Evolutionary conservation across 2,329 filamentous ascomycete species (phyloP), one percentile per base, ranked within the genome.

Genomic region (Trichoderma asperellum): DNA sequence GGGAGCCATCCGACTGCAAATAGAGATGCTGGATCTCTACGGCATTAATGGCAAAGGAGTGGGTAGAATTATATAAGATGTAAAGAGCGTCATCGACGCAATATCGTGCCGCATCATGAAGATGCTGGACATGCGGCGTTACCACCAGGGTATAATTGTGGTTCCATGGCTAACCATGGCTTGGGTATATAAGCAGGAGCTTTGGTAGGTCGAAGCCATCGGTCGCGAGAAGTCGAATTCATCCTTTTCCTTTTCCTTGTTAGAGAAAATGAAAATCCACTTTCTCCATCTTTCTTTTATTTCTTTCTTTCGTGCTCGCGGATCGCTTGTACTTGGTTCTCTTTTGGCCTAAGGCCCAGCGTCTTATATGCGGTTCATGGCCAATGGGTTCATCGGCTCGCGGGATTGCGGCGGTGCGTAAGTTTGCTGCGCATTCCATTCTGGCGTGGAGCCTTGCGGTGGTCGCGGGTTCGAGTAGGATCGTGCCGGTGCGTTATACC

Each of bases 391-490:
- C 77, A 86, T 83, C 65, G 81, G 79, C 59, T 82, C 80, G 56
- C 80, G 72, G 37, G 75, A 70, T 47, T 70, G 72, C 73, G 75
- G 74, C 56, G 61, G 76, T 53, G 79, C 78, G 71, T 82, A 83
- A 2, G 79, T 81, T 49, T 82, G 76, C 70, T 77, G 77, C 52
- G 80, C 76, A 47, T 86, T 82, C 82, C 83, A 85, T 7, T 78
- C 73, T 14, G 58, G 62, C 29, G 32, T 35, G n/a, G 74, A 72
- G 49, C 73, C 72, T 34, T 78, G 79, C 53, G 86, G 85, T 7
- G 84, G 83, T 32, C 84, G 81, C 5, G 87, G 86, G 72, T 83
- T 87, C 60, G 86, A 88, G 74, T 86, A 88, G 0, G 87, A 88
- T 68, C 84, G 81, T 61, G 81, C 79, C 29, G 87, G 86, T 8